phyloP scores from a whole-genome alignment of 2,329 filamentous ascomycete species.

The Calonectria montana region DNA sequence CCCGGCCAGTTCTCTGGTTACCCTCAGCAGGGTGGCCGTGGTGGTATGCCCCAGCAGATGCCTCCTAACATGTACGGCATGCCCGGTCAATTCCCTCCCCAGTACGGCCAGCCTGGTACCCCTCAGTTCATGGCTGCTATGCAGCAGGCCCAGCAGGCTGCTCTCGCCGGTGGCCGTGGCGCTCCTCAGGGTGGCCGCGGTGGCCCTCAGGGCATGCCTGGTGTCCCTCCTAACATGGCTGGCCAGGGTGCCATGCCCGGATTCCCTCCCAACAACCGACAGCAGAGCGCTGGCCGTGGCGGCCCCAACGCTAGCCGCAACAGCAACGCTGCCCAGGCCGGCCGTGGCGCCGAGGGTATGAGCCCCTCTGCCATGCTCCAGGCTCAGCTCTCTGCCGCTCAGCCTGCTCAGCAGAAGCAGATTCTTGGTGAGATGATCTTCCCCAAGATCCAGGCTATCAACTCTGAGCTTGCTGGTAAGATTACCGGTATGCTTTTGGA shows the following conservation, averaged over 20 bases:
- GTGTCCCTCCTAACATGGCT: conserved; percentile 75
- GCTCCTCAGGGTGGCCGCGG: conserved; percentile 77
- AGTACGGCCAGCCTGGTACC: conserved; percentile 83
- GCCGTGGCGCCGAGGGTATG: conserved; percentile 54
- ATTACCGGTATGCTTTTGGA: conserved; percentile 99
- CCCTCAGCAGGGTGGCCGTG: conserved; percentile 88
- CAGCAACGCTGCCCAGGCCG: conserved; percentile 60
- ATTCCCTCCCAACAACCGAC: conserved; percentile 67
- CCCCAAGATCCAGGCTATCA: conserved; percentile 96
- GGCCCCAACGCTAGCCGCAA: conserved; percentile 55
- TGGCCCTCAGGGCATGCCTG: conserved; percentile 69
- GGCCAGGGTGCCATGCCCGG: conserved; percentile 65
- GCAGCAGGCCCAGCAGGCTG: conserved; percentile 77
- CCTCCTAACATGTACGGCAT: conserved; percentile 88
- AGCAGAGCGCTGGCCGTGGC: conserved; percentile 63
- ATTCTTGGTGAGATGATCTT: conserved; percentile 97
- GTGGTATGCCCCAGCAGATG: conserved; percentile 86
- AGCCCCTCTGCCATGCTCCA: conserved; percentile 59
- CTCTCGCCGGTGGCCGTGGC: conserved; percentile 70
- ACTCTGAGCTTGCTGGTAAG: conserved; percentile 97
- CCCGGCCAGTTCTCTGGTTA: conserved; percentile 89
- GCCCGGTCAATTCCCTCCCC: conserved; percentile 82
- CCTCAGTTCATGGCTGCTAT: conserved; percentile 85
- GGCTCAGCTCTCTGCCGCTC: conserved; percentile 66
- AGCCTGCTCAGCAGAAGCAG: conserved; percentile 92